These are phyloP conservation scores for Alternaria postmessia DNA, from an alignment of 2,329 filamentous ascomycete genomes.

Conservation along the genomic window DNA sequence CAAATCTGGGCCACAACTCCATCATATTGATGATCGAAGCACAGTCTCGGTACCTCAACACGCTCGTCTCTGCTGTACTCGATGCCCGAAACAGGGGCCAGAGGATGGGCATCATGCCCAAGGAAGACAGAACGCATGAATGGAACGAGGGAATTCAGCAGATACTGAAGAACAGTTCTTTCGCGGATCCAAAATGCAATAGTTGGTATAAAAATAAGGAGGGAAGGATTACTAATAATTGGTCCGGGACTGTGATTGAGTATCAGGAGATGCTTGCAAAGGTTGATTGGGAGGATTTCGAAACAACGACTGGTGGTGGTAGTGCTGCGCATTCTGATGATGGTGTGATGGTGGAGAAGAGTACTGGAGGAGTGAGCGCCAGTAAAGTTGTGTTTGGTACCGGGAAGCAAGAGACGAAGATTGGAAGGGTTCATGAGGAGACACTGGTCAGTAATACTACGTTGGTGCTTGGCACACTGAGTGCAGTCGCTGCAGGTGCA, in stretches of 20 bases:
- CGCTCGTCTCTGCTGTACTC: conserved; percentile 59
- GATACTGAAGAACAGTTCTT: conserved; percentile 55
- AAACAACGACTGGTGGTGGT: conserved; percentile 26
- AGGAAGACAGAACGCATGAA: conserved; percentile 45
- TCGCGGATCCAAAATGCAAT: conserved; percentile 63
- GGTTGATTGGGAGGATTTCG: conserved; percentile 58
- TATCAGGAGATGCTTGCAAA: conserved; percentile 60
- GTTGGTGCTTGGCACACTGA: conserved; percentile 47
- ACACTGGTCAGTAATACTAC: conserved; percentile 51
- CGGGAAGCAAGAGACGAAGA: conserved; percentile 45
- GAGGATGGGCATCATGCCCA: conserved; percentile 58
- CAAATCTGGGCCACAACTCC: conserved; percentile 62
- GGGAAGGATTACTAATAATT: conserved; percentile 66
- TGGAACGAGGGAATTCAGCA: conserved; percentile 60
- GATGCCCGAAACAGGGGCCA: conserved; percentile 52
- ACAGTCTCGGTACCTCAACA: conserved; percentile 63
- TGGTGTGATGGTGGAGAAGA: not conserved
- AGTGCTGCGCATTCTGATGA: not conserved
- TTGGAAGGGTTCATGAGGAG: conserved; percentile 58
- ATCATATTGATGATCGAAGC: conserved; percentile 71
- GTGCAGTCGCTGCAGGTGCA: conserved; percentile 48
- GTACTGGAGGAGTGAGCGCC: conserved; percentile 28
- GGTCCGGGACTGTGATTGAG: conserved; percentile 61
- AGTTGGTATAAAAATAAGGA: conserved; percentile 66
- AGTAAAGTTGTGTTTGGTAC: conserved; percentile 43